These are phyloP conservation scores for Onygenales sp. DNA, from an alignment of 2,329 filamentous ascomycete species.

Conservation along the genomic window DNA sequence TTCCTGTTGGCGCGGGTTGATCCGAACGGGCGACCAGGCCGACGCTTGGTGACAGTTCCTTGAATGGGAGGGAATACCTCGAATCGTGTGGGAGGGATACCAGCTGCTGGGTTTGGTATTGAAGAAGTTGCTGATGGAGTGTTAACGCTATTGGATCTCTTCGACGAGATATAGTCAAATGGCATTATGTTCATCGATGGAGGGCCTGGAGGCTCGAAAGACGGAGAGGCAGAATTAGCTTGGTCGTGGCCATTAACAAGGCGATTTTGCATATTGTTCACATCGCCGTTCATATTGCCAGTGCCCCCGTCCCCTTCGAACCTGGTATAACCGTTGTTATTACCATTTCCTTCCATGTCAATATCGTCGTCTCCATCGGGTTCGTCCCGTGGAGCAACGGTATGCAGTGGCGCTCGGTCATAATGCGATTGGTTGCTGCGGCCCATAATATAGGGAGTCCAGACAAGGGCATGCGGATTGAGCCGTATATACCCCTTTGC, in stretches of 20 bases:
- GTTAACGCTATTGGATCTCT: constrained; percentile 19
- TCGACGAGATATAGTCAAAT: constrained; percentile 8
- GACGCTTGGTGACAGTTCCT: constrained; percentile 24
- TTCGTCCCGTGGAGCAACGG: constrained; percentile 79
- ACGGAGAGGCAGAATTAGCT: constrained; percentile 1
- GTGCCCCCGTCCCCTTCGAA: constrained; percentile 8
- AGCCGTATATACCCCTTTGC: constrained; percentile 79
- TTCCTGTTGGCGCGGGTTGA: constrained; percentile 16
- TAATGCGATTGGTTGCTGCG: constrained; percentile 72
- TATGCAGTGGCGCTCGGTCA: constrained; percentile 72
- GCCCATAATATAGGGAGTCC: constrained; percentile 97
- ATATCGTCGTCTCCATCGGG: constrained; percentile 36
- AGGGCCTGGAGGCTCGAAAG: constrained; percentile 10
- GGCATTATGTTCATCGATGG: constrained; percentile 24
- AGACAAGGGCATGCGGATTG: constrained; percentile 69
- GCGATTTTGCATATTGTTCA: background rate
- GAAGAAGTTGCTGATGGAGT: constrained; percentile 9
- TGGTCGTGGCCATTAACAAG: constrained; percentile 3
- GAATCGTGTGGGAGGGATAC: constrained; percentile 33
- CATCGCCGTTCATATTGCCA: constrained; percentile 3
- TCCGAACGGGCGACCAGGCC: constrained; percentile 29
- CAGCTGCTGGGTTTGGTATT: constrained; percentile 20
- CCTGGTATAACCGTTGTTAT: constrained; percentile 9
- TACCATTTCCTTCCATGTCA: constrained; percentile 8
- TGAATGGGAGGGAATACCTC: constrained; percentile 35